A percentile compares a stretch with the other conserved stretches of the same genome.
Conservation (phyloP, 176 grass and related monocot genomes). For the Triticum monococcum region DNA sequence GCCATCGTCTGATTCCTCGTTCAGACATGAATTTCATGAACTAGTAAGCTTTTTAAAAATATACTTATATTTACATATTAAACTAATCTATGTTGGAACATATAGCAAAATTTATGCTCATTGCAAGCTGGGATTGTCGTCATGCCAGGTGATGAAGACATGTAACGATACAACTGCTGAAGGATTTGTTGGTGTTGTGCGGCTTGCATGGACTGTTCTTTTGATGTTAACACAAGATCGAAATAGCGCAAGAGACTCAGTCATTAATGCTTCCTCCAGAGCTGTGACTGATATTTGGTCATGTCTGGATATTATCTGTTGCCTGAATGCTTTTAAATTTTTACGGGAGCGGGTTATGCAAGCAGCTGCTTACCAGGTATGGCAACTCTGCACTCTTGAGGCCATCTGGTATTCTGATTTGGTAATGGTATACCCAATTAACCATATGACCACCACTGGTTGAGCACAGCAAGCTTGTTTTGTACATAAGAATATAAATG, state of each 20-base stretch:
- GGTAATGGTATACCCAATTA: neutral
- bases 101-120: slow-evolving; percentile 21
- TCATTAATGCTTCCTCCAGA: slow-evolving; percentile 44
- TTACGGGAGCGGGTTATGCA: slow-evolving; percentile 58
- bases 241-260: slow-evolving; percentile 45
- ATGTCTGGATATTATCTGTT: slow-evolving; percentile 77
- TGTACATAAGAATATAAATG: neutral
- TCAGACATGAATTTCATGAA: slow-evolving; percentile 86
- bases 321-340: slow-evolving; percentile 76
- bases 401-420: neutral
- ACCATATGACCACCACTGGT: neutral
- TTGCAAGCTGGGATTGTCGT: slow-evolving; percentile 27
- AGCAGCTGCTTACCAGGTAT: slow-evolving; percentile 88
- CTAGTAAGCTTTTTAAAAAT: slow-evolving; percentile 50
- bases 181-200: slow-evolving; percentile 70
- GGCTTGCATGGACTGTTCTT: slow-evolving; percentile 84
- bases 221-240: slow-evolving; percentile 91
- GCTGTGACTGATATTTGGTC: slow-evolving; percentile 56
- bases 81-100: slow-evolving; percentile 13
- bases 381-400: neutral
- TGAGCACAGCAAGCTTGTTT: neutral
- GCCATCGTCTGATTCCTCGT: slow-evolving; percentile 67
- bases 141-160: slow-evolving; percentile 66
- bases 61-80: neutral
- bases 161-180: slow-evolving; percentile 61